Base-by-base conservation (phyloP, 148 eudicot species). In the Vaccinium vitisidaea region DNA sequence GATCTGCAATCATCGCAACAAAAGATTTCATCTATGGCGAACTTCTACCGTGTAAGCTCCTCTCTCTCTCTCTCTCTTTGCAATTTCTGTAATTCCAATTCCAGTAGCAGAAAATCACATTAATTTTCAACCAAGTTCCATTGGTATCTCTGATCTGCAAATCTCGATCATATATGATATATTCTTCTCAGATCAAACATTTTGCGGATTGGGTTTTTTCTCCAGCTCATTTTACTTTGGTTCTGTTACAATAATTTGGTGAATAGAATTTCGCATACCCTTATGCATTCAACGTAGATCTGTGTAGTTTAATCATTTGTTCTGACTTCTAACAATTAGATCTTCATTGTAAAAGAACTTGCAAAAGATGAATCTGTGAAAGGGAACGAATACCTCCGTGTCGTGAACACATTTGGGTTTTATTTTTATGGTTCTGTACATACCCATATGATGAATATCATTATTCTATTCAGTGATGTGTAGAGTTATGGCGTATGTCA, bases 41-140 rank as follows among this genome's bases (percentile, higher is more conserved):
- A 23, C 79, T 76, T 76, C 79, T 76, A 49, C 53, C 79, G 55
- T 49, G 79, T 76, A 76, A 76, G 79, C 53, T 0, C 14, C 11
- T 74, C 77, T 43, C 52, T 16, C 52, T 75, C 78, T 43, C 30
- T 48, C 15, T 19, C 14, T 18, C 25, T 1, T 1, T 58, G 63
- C n/a, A 58, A 58, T 0, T 16, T 3, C 16, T 61, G 67, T 23
- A 46, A 21, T 2, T 8, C 25, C 55, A 76, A 48, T 48, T 49
- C 32, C 53, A 36, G 46, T 18, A 46, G 25, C 79, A 49, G 32
- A n/a, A 46, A 18, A 6, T 75, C 9, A 43, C 8, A 18, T 18
- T 9, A 49, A 46, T 76, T 76, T 49, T 25, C 79, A 23, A 76
- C 7, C 23, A 36, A 3, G n/a, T 43, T 75, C n/a, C 78, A 16